Conservation (phyloP, 1,139 yeast genomes). For the Suhomyces panamericanus region DNA sequence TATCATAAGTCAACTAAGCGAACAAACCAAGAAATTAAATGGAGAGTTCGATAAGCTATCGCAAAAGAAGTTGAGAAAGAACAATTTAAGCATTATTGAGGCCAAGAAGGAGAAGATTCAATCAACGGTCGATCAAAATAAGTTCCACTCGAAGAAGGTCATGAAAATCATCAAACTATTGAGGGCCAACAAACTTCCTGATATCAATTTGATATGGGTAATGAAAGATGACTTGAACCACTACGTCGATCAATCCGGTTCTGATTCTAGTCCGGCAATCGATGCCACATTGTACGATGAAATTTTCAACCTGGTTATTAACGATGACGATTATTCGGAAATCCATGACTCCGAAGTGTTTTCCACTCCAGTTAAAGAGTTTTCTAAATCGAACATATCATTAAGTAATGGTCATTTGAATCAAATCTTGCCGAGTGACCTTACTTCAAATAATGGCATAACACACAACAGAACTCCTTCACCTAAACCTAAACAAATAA, state of each 20-base stretch:
- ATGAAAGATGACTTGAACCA: constrained; percentile 44
- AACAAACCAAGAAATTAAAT: constrained; percentile 39
- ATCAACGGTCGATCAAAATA: constrained; percentile 33
- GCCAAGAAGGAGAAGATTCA: constrained; percentile 47
- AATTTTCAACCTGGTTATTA: constrained; percentile 28
- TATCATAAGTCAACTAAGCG: constrained; percentile 19
- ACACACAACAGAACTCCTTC: constrained; percentile 11
- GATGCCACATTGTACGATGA: constrained; percentile 47
- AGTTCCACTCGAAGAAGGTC: constrained; percentile 43
- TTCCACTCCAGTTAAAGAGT: constrained; percentile 13
- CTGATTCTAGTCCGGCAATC: constrained; percentile 41
- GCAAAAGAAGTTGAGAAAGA: constrained; percentile 43
- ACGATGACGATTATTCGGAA: constrained; percentile 16
- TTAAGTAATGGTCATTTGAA: constrained; percentile 1
- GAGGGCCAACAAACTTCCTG: constrained; percentile 32
- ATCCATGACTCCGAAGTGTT: constrained; percentile 15
- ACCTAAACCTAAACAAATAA: constrained; percentile 14
- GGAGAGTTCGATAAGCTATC: constrained; percentile 39
- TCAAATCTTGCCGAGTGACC: constrained; percentile 7
- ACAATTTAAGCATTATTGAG: constrained; percentile 38
- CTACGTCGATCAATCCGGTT: constrained; percentile 40
- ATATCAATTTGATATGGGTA: constrained; percentile 36
- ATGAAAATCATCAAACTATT: constrained; percentile 34
- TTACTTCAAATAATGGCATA: constrained; percentile 1
- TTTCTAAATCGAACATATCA: constrained; percentile 3